Conservation (phyloP, 176 grass and related monocot species). For the bread wheat (Triticum aestivum) region DNA sequence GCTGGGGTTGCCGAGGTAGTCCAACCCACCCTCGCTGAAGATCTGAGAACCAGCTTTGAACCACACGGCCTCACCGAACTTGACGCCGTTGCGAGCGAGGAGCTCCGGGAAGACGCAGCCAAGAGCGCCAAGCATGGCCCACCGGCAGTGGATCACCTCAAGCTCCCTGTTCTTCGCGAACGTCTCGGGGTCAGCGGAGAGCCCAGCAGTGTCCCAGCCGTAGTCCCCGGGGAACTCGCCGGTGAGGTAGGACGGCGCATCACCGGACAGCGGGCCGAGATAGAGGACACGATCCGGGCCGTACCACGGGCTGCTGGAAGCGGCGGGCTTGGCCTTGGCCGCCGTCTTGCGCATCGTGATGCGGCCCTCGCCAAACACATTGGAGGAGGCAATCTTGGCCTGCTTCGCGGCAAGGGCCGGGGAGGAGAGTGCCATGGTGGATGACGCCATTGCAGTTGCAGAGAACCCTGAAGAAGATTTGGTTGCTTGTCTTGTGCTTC, state of each 20-base stretch:
- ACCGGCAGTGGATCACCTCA: neutral
- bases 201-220: neutral
- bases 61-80: neutral
- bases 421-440: constrained; percentile 36
- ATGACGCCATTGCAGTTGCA: constrained; percentile 38
- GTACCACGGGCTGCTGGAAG: neutral
- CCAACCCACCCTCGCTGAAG: constrained; percentile 45
- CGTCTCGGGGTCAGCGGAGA: neutral
- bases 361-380: constrained; percentile 40
- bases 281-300: neutral
- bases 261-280: neutral
- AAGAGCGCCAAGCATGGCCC: neutral
- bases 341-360: neutral
- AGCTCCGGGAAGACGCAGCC: neutral
- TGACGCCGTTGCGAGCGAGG: neutral
- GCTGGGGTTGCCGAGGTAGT: constrained; percentile 68
- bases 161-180: neutral
- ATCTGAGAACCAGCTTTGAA: constrained; percentile 4
- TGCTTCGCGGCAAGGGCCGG: constrained; percentile 18
- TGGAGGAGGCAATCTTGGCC: neutral
- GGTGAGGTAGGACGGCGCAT: neutral
- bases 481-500: neutral
- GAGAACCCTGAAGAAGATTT: neutral
- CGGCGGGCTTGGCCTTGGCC: neutral
- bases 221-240: neutral